These are phyloP conservation scores for Emiliania huxleyi DNA, from an alignment of 78 protist genomes.

Conservation along the genomic window DNA sequence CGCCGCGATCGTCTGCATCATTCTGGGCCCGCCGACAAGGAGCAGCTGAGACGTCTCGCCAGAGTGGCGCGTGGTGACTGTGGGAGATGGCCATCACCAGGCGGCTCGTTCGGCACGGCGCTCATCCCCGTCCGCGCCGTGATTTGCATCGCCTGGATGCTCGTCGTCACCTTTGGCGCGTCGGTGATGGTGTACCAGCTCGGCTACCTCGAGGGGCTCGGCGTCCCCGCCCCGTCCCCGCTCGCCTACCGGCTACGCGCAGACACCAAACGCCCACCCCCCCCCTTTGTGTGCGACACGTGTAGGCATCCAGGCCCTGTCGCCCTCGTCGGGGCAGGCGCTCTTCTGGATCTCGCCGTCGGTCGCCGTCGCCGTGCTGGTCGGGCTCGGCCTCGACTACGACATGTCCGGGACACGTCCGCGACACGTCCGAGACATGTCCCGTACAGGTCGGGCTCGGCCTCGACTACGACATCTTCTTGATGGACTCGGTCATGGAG, in stretches of 20 bases:
- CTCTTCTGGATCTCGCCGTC: conserved; percentile 66
- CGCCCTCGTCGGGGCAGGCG: conserved; percentile 44
- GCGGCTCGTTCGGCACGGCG: conserved; percentile 37
- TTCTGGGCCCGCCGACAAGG: too few relatives aligned
- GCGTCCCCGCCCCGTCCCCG: neutral
- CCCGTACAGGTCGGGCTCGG: too few relatives aligned
- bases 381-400: conserved; percentile 72
- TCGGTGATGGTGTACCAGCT: neutral
- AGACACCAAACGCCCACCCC: too few relatives aligned
- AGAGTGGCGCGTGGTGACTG: too few relatives aligned
- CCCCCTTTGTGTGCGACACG: too few relatives aligned
- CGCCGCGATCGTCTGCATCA: conserved; percentile 26
- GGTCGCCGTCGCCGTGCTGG: conserved; percentile 44
- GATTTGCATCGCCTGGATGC: conserved; percentile 32
- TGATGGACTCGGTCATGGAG: conserved; percentile 48
- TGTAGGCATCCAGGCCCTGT: too few relatives aligned
- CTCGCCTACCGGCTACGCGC: too few relatives aligned
- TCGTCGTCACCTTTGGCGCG: conserved; percentile 37
- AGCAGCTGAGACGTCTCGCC: too few relatives aligned
- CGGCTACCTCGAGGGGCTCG: conserved; percentile 16
- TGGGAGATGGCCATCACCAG: too few relatives aligned
- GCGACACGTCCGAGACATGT: too few relatives aligned
- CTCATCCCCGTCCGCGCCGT: conserved; percentile 59
- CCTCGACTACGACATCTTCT: too few relatives aligned
- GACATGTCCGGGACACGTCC: too few relatives aligned